Base-by-base conservation (phyloP, 2,329 filamentous ascomycete species). In the Venturia oleaginea region DNA sequence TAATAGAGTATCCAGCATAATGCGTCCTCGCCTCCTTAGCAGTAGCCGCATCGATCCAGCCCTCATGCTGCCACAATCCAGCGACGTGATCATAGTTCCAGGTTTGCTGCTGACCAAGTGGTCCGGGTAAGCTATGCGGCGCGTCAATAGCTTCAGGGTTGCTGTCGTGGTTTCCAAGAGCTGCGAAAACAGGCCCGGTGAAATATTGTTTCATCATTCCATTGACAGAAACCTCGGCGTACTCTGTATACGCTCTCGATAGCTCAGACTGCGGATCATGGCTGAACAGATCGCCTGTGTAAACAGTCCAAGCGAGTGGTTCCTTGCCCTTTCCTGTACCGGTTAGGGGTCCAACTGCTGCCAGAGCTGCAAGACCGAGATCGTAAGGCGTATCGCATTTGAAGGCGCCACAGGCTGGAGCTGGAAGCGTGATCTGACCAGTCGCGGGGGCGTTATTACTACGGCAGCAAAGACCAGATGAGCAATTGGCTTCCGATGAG, bases 31-130 rank as follows among this genome's bases (percentile, higher is more conserved):
- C 83, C 69, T 83, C 69, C 2, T 75, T 71, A 0, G 79, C 80
- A 4, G 77, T 76, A 17, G 73, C 68, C 13, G 71, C 70, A 65
- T 78, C 76, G 61, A 85, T 78, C 82, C 83, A 85, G 22, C 80
- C 80, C 65, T 84, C 80, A 65, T 84, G 78, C 67, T 80, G 74
- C 83, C 83, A 85, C 0, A 85, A 73, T 15, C 72, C 73, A n/a
- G 82, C 76, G 19, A 85, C 75, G 67, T 84, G 82, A 32, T 83
- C 75, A 67, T 81, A 84, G 67, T 84, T 84, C 83, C 83, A 85
- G 62, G 79, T 82, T 67, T 82, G 79, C 67, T 86, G 83, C 66
- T 80, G 72, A 1, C 82, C 81, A 0, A 85, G 73, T 0, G 76
- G 75, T 0, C 80, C 82, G 10, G 82, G 82, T 10, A 86, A 72